Base-by-base conservation (phyloP, 2,329 filamentous ascomycete genomes). In the Pseudonectria buxi region DNA sequence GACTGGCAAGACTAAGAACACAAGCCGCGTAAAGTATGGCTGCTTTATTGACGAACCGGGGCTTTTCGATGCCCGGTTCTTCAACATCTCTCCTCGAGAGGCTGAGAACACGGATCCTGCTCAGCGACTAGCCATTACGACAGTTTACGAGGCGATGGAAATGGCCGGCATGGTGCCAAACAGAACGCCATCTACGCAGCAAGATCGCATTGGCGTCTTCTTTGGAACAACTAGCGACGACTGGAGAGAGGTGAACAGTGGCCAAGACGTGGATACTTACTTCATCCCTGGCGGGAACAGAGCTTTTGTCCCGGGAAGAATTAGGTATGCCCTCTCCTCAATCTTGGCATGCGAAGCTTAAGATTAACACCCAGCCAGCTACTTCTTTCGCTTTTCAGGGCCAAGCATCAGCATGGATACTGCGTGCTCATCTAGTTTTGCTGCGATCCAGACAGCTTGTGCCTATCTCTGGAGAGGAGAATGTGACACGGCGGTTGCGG, bases 21-120 rank as follows among this genome's bases (percentile, higher is more conserved):
- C 81, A 32, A 79, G 72, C 18, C 72, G 80, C 45, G 81, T 81
- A 2, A 78, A 76, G 10, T 86, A 76, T 43, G 83, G 83, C 7
- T 85, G 81, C 60, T 88, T 63, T 45, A 60, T 86, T 36, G 74
- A 86, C 25, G 70, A 85, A 33, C 82, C 83, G 0, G 82, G 81
- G 30, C 64, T 81, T 10, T 89, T 90, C 46, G 85, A 90, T 50
- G 75, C 82, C 2, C 68, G 75, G 1, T 88, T 90, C 65, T 90
- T 90, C 71, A 86, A 86, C 57, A 88, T 90, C 71, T 88, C 83
- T 25, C 83, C 85, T 1, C 74, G 81, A 41, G 85, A 90, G 59
- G 84, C 84, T 10, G 72, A 74, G 30, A 79, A 86, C 47, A 83
- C 77, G 1, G 85, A 90, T 55, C 86, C 86, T 0, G 82, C 82